These are phyloP conservation scores for Suillus spraguei DNA, from an alignment of 768 basidiomycete genomes.

Conservation along the genomic window DNA sequence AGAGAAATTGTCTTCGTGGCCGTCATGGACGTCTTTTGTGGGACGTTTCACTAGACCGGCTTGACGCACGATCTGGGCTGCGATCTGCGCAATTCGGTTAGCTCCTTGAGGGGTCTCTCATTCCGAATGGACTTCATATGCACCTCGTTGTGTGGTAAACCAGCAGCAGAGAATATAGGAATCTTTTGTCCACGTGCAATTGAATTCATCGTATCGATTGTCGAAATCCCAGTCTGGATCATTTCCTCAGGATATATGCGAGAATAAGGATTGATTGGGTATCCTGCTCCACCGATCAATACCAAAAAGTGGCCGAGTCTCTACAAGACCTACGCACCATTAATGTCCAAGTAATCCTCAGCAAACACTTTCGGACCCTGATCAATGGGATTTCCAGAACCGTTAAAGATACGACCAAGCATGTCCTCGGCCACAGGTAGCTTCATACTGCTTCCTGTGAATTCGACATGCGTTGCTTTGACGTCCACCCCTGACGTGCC, in stretches of 20 bases:
- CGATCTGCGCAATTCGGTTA: slow-evolving; percentile 62
- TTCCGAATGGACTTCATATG: slow-evolving; percentile 11
- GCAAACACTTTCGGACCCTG: slow-evolving; percentile 99
- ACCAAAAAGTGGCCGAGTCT: slow-evolving; percentile 8
- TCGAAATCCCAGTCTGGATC: slow-evolving; percentile 99
- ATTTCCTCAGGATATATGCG: slow-evolving; percentile 99
- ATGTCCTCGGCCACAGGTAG: slow-evolving; percentile 98
- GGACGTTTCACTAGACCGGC: slow-evolving; percentile 96
- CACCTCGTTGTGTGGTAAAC: slow-evolving; percentile 98
- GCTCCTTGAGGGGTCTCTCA: not conserved
- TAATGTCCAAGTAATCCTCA: slow-evolving; percentile 99
- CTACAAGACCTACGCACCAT: slow-evolving; percentile 59
- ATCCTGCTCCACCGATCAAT: slow-evolving; percentile 55
- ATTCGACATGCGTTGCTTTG: slow-evolving; percentile 95
- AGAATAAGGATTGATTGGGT: slow-evolving; percentile 96
- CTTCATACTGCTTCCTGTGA: slow-evolving; percentile 98
- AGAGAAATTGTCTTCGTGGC: slow-evolving; percentile 99
- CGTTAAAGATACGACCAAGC: slow-evolving; percentile 99
- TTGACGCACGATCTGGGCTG: slow-evolving; percentile 99
- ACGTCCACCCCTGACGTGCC: slow-evolving; percentile 98
- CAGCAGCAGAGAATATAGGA: slow-evolving; percentile 98
- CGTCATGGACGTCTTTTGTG: slow-evolving; percentile 96
- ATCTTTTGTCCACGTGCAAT: slow-evolving; percentile 99
- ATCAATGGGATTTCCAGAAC: slow-evolving; percentile 97
- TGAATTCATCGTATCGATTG: slow-evolving; percentile 97